Base-by-base conservation (phyloP, 768 basidiomycete genomes). In the Trametes elegans region DNA sequence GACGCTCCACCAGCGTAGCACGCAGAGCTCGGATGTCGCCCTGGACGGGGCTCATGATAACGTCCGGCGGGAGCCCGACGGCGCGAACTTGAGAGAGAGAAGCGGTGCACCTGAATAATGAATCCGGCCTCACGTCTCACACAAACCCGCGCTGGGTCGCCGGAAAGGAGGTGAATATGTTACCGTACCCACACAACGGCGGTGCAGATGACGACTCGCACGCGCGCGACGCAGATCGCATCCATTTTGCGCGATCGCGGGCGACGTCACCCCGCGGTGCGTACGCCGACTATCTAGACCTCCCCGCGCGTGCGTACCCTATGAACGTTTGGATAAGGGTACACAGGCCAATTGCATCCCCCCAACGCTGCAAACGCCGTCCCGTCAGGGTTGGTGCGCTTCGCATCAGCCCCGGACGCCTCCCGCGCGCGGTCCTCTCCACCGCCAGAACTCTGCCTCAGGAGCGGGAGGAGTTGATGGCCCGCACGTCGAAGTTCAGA, bases 131-230 rank as follows among this genome's bases (percentile, higher is more conserved):
- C 24, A n/a, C n/a, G n/a, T n/a, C n/a, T n/a, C n/a, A n/a, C n/a
- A n/a, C n/a, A n/a, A n/a, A n/a, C n/a, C n/a, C n/a, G n/a, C n/a
- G n/a, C n/a, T n/a, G n/a, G n/a, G n/a, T n/a, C n/a, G n/a, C n/a
- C n/a, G n/a, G n/a, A n/a, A n/a, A n/a, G n/a, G n/a, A n/a, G n/a
- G n/a, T n/a, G n/a, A n/a, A n/a, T n/a, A n/a, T n/a, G n/a, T n/a
- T n/a, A n/a, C 31, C 31, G 31, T 18, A 27, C 24, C 26, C 18
- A 31, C 18, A n/a, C n/a, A 16, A 28, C 29, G 3, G 50, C 42
- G 26, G 42, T 44, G 50, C 32, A 23, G 27, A 44, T 52, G 50
- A 52, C 50, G 50, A 43, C 50, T 44, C 23, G 29, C n/a, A 35
- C 27, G 45, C 29, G n/a, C n/a, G n/a, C n/a, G n/a, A n/a, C n/a